A percentile compares a stretch with the other conserved stretches of the same genome.
These are phyloP conservation scores for Mytilinidion resinicola DNA, from an alignment of 495 filamentous ascomycete species.

Conservation along the genomic window DNA sequence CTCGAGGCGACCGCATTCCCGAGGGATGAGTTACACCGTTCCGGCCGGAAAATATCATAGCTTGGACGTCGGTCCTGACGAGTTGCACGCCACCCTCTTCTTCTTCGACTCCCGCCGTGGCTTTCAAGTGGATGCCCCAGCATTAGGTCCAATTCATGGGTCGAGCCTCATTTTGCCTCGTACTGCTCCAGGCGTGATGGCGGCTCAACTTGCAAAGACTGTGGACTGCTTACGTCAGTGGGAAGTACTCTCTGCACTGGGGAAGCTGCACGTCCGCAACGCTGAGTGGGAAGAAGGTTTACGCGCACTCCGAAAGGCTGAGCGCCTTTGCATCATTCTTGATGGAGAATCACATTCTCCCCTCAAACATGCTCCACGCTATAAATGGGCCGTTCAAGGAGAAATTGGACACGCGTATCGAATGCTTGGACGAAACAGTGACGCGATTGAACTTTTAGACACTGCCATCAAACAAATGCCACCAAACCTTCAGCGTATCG, in stretches of 20 bases:
- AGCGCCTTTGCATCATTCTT: neutral
- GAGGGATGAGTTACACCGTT: conserved; percentile 1
- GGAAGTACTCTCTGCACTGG: neutral
- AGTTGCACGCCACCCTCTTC: conserved; percentile 3
- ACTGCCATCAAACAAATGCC: neutral
- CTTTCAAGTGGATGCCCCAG: neutral
- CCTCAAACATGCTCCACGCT: neutral
- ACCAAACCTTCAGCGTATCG: conserved; percentile 3
- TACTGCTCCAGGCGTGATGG: neutral
- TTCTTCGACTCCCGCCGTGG: conserved; percentile 5
- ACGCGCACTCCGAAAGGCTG: neutral
- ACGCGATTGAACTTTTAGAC: neutral
- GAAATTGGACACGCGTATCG: neutral
- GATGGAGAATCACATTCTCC: neutral
- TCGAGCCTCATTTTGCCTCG: neutral
- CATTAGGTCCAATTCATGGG: neutral
- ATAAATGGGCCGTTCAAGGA: neutral
- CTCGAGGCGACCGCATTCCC: neutral
- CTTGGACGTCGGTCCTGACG: neutral
- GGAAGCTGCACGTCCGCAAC: neutral
- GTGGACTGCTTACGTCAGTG: neutral
- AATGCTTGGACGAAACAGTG: conserved; percentile 2
- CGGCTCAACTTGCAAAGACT: neutral
- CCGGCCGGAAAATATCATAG: neutral
- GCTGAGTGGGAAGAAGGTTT: neutral